Base-by-base conservation (phyloP, 2,329 filamentous ascomycete genomes). In the Aspergillus sp. region DNA sequence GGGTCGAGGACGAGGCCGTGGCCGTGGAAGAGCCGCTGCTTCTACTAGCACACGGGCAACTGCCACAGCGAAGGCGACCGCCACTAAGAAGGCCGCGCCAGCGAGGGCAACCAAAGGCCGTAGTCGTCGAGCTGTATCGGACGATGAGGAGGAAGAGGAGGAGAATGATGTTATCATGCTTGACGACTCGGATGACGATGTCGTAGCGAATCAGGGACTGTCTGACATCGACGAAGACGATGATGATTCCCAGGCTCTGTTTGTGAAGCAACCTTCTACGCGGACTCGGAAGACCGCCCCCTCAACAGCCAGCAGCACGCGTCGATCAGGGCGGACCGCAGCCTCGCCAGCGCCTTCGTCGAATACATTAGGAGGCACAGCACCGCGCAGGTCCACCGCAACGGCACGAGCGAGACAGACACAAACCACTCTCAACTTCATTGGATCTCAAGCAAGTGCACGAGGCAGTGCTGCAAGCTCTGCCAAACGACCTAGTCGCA, bases 1-100 rank as follows among this genome's bases (percentile, higher is more conserved):
- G 51, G 79, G 79, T 20, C 73, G 80, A 49, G 76, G 77, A 11
- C 66, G 74, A 35, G 75, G 76, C 14, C 65, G 74, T 30, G 74
- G 75, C 40, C 68, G 73, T 19, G 64, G 75, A 49, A 67, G 76
- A 48, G 66, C 76, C 45, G 65, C 72, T 6, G 69, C 71, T 14
- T 66, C 73, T 16, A 72, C 74, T 35, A 52, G 55, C 17, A 60
- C 69, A 11, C 63, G 71, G 32, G 75, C 74, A 60, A 68, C 64
- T n/a, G 52, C 67, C 4, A 60, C 69, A 54, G 47, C 10, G 38
- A 73, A 69, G 19, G 52, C 64, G 19, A 60, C 64, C 35, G 57
- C 65, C 16, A 53, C 71, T 1, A 65, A 66, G 20, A 62, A 61
- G 43, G 52, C 57, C 3, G 47, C 65, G 4, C 24, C 60, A 17